A percentile compares a stretch with the other conserved stretches of the same genome.
phyloP scores from a whole-genome alignment of 176 grass and related monocot genomes.

The Dactylis glomerata region DNA sequence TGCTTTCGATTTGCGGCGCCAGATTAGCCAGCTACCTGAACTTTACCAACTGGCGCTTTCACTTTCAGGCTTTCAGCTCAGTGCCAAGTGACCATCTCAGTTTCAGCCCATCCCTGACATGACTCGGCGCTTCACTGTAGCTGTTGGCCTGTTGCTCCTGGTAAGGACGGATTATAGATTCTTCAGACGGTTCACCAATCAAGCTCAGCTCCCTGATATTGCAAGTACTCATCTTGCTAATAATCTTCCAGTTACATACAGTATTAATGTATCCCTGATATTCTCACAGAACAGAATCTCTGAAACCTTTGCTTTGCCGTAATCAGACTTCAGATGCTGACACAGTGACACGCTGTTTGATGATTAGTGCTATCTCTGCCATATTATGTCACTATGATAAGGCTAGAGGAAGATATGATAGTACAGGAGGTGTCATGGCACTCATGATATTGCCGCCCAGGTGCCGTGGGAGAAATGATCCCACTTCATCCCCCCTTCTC shows the following conservation, averaged over 20 bases:
- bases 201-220: not conserved
- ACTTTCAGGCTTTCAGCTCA: not conserved
- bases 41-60: not conserved
- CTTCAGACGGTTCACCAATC: not conserved
- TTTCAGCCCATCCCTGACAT: not conserved
- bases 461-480: conserved; percentile 38
- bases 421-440: conserved; percentile 23
- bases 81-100: not conserved
- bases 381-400: conserved; percentile 16
- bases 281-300: conserved; percentile 14
- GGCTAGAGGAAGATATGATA: not conserved
- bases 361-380: not conserved
- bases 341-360: not conserved
- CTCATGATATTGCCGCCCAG: conserved; percentile 22
- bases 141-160: too few species aligned
- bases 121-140: too few species aligned
- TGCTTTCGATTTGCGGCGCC: not conserved
- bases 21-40: not conserved
- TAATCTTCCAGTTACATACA: too few species aligned
- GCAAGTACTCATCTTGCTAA: too few species aligned
- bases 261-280: not conserved
- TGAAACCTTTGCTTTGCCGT: not conserved
- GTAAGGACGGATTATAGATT: too few species aligned
- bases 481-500: conserved; percentile 20
- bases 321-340: conserved; percentile 13